Conservation (phyloP, 768 basidiomycete species). For the Lenzites betulinus region DNA sequence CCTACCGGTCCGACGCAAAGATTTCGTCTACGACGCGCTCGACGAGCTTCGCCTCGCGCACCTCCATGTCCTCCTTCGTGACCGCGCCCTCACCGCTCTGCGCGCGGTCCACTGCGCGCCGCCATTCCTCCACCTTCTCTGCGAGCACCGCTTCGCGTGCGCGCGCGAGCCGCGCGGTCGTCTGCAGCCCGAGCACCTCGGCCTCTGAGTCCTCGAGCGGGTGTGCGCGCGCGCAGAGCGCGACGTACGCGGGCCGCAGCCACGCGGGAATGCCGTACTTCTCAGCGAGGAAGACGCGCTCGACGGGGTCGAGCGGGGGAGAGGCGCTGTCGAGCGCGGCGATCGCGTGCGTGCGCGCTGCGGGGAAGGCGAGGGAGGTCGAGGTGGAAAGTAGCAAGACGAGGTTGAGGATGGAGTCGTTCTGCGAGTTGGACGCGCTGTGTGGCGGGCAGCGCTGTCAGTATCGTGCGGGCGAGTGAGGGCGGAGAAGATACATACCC, state of each 20-base stretch:
- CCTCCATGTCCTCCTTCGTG: conserved; percentile 20
- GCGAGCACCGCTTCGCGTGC: conserved; percentile 30
- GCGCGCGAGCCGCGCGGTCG: conserved; percentile 28
- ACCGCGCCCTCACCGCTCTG: conserved; percentile 8
- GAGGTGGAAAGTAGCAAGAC: conserved; percentile 41
- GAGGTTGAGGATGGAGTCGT: conserved; percentile 24
- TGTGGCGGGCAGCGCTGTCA: not conserved
- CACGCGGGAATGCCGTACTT: conserved; percentile 42
- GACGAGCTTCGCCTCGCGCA: conserved; percentile 20
- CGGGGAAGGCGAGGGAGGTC: conserved; percentile 40
- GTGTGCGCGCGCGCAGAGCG: conserved; percentile 36
- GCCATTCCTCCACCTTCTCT: conserved; percentile 22
- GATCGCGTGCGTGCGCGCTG: conserved; percentile 39
- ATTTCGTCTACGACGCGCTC: conserved; percentile 21
- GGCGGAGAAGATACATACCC: conserved; percentile 31
- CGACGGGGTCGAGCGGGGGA: conserved; percentile 33
- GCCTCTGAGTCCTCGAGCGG: conserved; percentile 38
- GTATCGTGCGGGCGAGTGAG: not conserved
- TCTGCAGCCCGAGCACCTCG: conserved; percentile 37
- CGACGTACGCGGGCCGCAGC: conserved; percentile 41
- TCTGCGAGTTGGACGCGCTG: conserved; percentile 12
- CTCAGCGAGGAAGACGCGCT: conserved; percentile 41
- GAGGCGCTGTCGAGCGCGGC: conserved; percentile 18
- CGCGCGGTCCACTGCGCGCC: conserved; percentile 15
- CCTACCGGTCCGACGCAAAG: conserved; percentile 10